A percentile compares a stretch with the other conserved stretches of the same genome.
Conservation (phyloP, 306 rosid species). For the Lathyrus sativus region DNA sequence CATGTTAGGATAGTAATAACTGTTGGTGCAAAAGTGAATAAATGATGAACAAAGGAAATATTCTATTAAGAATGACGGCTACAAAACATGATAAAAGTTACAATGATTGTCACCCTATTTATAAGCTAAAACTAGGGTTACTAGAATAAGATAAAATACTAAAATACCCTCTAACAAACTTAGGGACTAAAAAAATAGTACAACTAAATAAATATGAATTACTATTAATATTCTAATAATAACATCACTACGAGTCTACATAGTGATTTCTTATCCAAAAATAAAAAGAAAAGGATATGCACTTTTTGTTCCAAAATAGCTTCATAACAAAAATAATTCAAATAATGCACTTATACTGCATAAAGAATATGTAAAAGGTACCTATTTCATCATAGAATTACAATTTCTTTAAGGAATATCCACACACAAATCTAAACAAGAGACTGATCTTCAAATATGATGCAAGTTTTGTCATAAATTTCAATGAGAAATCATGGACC, state of each 20-base stretch:
- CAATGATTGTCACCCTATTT: too few species aligned
- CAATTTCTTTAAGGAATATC: background rate
- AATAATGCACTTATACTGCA: background rate
- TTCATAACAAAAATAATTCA: background rate
- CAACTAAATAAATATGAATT: too few species aligned
- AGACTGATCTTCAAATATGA: constrained; percentile 7
- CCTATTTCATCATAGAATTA: background rate
- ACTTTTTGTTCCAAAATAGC: background rate
- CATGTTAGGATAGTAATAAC: background rate
- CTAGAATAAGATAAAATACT: too few species aligned
- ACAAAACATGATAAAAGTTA: too few species aligned
- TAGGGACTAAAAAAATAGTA: too few species aligned
- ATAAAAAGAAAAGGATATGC: background rate
- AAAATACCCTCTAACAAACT: too few species aligned
- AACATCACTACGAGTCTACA: background rate
- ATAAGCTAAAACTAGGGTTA: too few species aligned
- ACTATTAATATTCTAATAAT: too few species aligned
- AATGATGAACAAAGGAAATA: too few species aligned
- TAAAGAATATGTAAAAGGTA: background rate
- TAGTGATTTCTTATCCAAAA: background rate
- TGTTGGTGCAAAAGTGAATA: too few species aligned
- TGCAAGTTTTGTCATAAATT: constrained; percentile 6
- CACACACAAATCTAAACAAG: background rate
- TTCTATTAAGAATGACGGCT: too few species aligned
- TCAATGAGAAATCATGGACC: background rate